Evolutionary conservation across 768 basidiomycete species (phyloP).

Genomic region (Lactarius deliciosus): DNA sequence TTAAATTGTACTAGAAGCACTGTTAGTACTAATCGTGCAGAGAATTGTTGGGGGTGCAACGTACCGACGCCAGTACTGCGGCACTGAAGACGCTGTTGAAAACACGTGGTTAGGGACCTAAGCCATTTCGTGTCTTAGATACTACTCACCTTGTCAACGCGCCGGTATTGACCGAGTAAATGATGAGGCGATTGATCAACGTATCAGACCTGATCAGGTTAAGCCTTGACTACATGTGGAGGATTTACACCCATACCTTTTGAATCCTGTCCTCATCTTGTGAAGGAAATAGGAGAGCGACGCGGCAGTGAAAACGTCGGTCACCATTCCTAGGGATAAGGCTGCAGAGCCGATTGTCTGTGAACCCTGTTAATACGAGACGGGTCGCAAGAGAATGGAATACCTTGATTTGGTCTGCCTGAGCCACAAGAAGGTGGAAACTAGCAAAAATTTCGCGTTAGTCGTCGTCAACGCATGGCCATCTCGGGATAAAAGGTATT

Average conservation of each 20-base stretch:
- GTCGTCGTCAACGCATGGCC: background rate
- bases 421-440: slow-evolving; percentile 42
- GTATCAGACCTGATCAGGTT: slow-evolving; percentile 49
- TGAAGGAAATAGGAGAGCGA: slow-evolving; percentile 57
- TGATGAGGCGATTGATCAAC: slow-evolving; percentile 52
- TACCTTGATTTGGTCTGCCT: slow-evolving; percentile 49
- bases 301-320: slow-evolving; percentile 52
- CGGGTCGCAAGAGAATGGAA: slow-evolving; percentile 21
- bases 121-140: slow-evolving; percentile 2
- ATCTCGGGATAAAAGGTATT: slow-evolving; percentile 19
- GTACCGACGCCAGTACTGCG: slow-evolving; percentile 56
- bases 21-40: slow-evolving; percentile 6
- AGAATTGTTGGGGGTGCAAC: slow-evolving; percentile 28
- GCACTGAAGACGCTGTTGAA: slow-evolving; percentile 44
- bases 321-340: slow-evolving; percentile 48
- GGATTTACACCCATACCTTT: slow-evolving; percentile 36
- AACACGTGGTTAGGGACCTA: background rate
- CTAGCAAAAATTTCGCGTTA: slow-evolving; percentile 31
- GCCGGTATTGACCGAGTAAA: slow-evolving; percentile 67
- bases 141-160: slow-evolving; percentile 53
- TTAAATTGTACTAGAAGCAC: slow-evolving; percentile 51
- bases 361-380: slow-evolving; percentile 2
- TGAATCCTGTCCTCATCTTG: slow-evolving; percentile 50
- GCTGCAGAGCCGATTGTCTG: slow-evolving; percentile 50
- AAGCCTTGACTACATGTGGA: background rate